Evolutionary conservation across 1,139 yeast genomes (phyloP).

Genomic region (Suhomyces atakaporum): DNA sequence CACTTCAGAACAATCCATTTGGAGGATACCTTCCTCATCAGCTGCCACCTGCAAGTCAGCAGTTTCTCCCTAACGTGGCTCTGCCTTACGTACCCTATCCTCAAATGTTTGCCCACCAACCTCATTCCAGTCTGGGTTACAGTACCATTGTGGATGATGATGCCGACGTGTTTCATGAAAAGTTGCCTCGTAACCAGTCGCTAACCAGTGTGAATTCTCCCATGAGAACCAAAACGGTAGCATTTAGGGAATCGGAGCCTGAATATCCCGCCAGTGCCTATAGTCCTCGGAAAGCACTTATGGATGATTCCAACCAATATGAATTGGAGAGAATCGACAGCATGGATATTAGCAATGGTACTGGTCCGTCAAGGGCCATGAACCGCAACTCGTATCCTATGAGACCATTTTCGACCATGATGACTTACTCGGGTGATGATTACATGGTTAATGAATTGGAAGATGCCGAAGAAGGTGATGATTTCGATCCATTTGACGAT

Average conservation of each 20-base stretch:
- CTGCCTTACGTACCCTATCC: constrained; percentile 8
- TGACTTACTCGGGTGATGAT: constrained; percentile 41
- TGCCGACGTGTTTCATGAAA: constrained; percentile 19
- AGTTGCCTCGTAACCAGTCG: constrained; percentile 15
- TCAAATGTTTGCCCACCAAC: constrained; percentile 13
- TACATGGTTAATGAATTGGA: constrained; percentile 44
- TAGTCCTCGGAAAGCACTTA: constrained; percentile 28
- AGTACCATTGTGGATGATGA: constrained; percentile 29
- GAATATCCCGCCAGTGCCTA: constrained; percentile 38
- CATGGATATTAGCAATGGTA: constrained; percentile 14
- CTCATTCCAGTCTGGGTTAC: constrained; percentile 19
- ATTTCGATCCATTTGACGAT: constrained; percentile 48
- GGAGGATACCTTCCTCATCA: constrained; percentile 7
- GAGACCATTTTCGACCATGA: constrained; percentile 25
- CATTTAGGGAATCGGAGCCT: constrained; percentile 38
- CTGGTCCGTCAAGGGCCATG: constrained; percentile 7
- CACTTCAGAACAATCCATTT: constrained; percentile 6
- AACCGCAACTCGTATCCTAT: constrained; percentile 14
- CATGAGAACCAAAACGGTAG: constrained; percentile 30
- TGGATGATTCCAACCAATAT: constrained; percentile 25
- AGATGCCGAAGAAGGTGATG: constrained; percentile 43
- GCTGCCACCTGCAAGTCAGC: constrained; percentile 11
- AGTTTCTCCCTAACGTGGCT: constrained; percentile 9
- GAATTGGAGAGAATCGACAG: constrained; percentile 26
- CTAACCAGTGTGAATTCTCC: constrained; percentile 14